Evolutionary conservation across 768 basidiomycete species (phyloP).

Genomic region (Boletus sensibilis): DNA sequence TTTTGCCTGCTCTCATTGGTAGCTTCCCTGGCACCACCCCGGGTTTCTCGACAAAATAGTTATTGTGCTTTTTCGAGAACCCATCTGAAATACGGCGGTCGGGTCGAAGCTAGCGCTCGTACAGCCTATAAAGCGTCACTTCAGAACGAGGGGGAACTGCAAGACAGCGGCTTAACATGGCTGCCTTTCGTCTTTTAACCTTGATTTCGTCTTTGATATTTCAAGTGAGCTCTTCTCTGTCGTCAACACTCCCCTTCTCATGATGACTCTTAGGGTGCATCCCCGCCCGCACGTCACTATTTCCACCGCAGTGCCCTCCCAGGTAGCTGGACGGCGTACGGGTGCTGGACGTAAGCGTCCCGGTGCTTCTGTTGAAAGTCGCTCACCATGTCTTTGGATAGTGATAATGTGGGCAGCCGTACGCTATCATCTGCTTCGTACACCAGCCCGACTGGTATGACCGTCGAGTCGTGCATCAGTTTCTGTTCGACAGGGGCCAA

Average conservation of each 20-base stretch:
- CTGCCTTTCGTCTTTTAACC: background rate
- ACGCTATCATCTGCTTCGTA: slow-evolving; percentile 52
- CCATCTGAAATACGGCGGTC: background rate
- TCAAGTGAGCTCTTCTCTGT: slow-evolving; percentile 5
- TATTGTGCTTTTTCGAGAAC: background rate
- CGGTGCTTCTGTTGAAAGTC: slow-evolving; percentile 9
- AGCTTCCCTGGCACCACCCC: background rate
- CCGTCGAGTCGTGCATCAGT: slow-evolving; percentile 50
- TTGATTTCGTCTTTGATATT: slow-evolving; percentile 1
- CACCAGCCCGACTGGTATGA: slow-evolving; percentile 54
- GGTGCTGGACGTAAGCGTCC: slow-evolving; percentile 59
- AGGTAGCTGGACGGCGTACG: slow-evolving; percentile 52
- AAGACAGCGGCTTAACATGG: slow-evolving; percentile 10
- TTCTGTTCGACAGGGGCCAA: slow-evolving; percentile 39
- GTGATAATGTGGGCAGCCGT: slow-evolving; percentile 57
- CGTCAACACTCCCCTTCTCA: background rate
- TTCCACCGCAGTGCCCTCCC: slow-evolving; percentile 39
- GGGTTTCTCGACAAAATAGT: background rate
- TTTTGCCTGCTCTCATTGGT: background rate
- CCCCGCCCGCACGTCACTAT: background rate
- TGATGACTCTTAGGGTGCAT: slow-evolving; percentile 11
- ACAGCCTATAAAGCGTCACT: slow-evolving; percentile 13
- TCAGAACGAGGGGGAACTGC: background rate
- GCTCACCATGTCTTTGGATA: slow-evolving; percentile 24
- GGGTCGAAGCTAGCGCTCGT: slow-evolving; percentile 7